These are phyloP conservation scores for Venturia aucupariae DNA, from an alignment of 2,329 filamentous ascomycete genomes.

Conservation along the genomic window DNA sequence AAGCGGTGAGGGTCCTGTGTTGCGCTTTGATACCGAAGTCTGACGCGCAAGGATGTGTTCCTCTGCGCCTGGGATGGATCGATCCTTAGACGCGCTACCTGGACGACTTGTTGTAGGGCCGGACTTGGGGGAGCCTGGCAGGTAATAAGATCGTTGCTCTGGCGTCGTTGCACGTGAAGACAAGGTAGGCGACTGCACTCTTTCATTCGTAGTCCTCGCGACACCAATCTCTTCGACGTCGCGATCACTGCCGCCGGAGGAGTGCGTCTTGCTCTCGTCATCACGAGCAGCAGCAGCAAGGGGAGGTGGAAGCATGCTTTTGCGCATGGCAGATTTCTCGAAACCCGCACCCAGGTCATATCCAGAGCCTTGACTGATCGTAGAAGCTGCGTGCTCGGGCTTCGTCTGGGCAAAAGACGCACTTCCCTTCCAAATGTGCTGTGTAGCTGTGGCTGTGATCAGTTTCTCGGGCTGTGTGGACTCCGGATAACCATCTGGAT, in stretches of 20 bases:
- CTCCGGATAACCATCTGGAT: background rate
- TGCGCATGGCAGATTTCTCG: background rate
- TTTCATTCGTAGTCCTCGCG: constrained; percentile 33
- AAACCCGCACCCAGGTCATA: background rate
- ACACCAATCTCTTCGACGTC: constrained; percentile 30
- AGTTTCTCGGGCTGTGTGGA: background rate
- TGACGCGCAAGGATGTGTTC: constrained; percentile 4
- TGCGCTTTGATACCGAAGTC: constrained; percentile 1
- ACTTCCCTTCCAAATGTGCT: background rate
- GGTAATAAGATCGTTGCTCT: constrained; percentile 14
- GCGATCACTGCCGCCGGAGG: constrained; percentile 7
- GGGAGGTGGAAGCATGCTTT: background rate
- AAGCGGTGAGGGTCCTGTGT: constrained; percentile 7
- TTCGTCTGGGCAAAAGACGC: background rate
- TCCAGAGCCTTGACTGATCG: background rate
- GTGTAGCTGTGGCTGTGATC: background rate
- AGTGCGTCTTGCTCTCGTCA: constrained; percentile 15
- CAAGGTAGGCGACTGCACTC: constrained; percentile 18
- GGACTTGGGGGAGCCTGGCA: constrained; percentile 8
- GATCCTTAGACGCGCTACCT: background rate
- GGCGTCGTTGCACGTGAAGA: constrained; percentile 16
- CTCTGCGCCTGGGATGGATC: background rate
- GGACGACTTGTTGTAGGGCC: background rate
- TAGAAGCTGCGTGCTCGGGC: background rate
- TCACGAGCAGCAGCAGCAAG: constrained; percentile 20